Evolutionary conservation across 768 basidiomycete genomes (phyloP), one percentile per base, ranked within the genome.

Genomic region (Tylopilus balloui): DNA sequence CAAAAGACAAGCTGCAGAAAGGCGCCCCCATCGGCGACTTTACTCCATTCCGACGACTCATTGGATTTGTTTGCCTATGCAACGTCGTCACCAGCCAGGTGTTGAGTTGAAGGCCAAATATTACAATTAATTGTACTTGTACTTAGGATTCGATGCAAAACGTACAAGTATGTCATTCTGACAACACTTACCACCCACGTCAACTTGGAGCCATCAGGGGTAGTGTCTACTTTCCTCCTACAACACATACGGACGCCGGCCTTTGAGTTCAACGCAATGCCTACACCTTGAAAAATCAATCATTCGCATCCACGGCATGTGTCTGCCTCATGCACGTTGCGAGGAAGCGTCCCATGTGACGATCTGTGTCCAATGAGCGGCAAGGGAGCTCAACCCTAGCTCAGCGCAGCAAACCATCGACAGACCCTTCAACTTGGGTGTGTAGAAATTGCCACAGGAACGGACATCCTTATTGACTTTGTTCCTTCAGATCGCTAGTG

Each of bases 41-140:
- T 65, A 42, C 47, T 58, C 14, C 46, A 56, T 36, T 80, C 78
- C 11, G 78, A 80, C 42, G 78, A 80, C 53, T 70, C 71, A 6
- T 60, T 80, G 54, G 68, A 80, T 63, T 62, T 80, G 48, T 79
- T 80, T 59, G 69, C 73, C 17, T 69, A 60, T 52, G 48, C 57
- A 24, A 61, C 57, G 36, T 68, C 68, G 15, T 69, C 71, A 0
- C 62, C 68, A 2, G 21, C 41, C 9, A 58, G 56, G 38, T 51
- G 17, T 49, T 68, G 41, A 60, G 48, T 46, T 9, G 29, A 44
- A 39, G 21, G 15, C 13, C 15, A 14, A 36, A 14, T 19, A 21
- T 37, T 38, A 20, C 6, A 12, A 36, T 35, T 45, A 14, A 24
- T 15, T 15, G 31, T 34, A 34, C 34, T 17, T 31, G 14, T 31